These are phyloP conservation scores for Plectosphaerella cucumerina DNA, from an alignment of 2,329 filamentous ascomycete species.

Conservation along the genomic window DNA sequence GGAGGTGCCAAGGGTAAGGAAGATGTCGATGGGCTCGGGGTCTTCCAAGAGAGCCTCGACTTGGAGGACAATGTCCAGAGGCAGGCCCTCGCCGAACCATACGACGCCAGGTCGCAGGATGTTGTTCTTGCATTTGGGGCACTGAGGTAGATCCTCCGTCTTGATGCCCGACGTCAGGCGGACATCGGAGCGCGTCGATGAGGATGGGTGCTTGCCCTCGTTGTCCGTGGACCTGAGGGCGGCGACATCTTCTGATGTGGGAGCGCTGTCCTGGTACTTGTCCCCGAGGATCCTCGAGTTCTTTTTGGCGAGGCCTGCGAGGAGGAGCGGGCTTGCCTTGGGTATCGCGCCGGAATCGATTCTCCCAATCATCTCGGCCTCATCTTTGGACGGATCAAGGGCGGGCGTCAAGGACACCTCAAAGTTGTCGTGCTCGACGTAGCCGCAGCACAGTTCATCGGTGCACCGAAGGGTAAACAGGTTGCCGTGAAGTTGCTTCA, in stretches of 20 bases:
- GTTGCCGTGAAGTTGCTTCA: slow-evolving; percentile 49
- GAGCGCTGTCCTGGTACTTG: slow-evolving; percentile 28
- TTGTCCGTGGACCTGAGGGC: slow-evolving; percentile 3
- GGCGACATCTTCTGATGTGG: slow-evolving; percentile 5
- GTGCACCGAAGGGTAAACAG: slow-evolving; percentile 22
- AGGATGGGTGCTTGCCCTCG: neutral
- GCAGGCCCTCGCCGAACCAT: slow-evolving; percentile 63
- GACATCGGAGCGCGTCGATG: neutral
- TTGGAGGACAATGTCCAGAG: slow-evolving; percentile 40
- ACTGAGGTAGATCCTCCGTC: slow-evolving; percentile 50
- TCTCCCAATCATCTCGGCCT: slow-evolving; percentile 13
- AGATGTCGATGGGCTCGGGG: slow-evolving; percentile 50
- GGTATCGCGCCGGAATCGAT: slow-evolving; percentile 4
- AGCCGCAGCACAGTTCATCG: slow-evolving; percentile 49
- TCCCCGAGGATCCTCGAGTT: slow-evolving; percentile 54
- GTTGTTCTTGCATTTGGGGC: slow-evolving; percentile 48
- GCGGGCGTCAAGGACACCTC: slow-evolving; percentile 60
- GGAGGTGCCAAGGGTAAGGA: slow-evolving; percentile 64
- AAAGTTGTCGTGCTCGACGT: slow-evolving; percentile 52
- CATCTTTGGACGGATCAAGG: slow-evolving; percentile 47
- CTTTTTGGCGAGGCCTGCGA: slow-evolving; percentile 22
- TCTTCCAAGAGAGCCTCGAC: slow-evolving; percentile 49
- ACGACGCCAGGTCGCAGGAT: slow-evolving; percentile 63
- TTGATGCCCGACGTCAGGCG: slow-evolving; percentile 36
- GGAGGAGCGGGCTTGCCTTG: slow-evolving; percentile 12